Base-by-base conservation (phyloP, 2,329 filamentous ascomycete genomes). In the Sclerotinia nivalis region DNA sequence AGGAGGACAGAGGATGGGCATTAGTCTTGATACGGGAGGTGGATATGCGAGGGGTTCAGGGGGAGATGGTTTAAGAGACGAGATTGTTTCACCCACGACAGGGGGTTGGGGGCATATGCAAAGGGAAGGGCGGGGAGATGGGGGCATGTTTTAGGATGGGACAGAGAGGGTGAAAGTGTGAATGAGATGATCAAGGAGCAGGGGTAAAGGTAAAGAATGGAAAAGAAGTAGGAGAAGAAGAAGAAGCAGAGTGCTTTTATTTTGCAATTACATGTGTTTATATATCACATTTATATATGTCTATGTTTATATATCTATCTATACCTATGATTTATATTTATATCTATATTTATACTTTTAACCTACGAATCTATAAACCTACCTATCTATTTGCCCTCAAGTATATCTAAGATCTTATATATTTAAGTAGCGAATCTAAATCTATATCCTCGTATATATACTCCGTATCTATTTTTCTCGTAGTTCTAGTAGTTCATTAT, bases 121-220 rank as follows among this genome's bases (percentile, higher is more conserved):
- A 1, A 28, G 47, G 31, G 60, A 62, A 13, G 28, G 28, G 4
- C 49, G n/a, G 4, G 47, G 61, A 20, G 43, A 52, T 20, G 58
- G 56, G 25, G 59, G 59, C 2, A 69, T 69, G 56, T 62, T 69
- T 61, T 69, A 59, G 64, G 6, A 28, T 25, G 22, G 15, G 47
- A 50, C 13, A 15, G n/a, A 31, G 9, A 4, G 66, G 15, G 25
- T 22, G 34, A 52, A 22, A 15, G 13, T 22, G n/a, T n/a, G n/a
- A 28, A 20, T 40, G 37, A 20, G 31, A 34, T 43, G 40, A 43
- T 43, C 40, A 13, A 37, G 45, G 5, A 50, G 13, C 7, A 25
- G 20, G 12, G n/a, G 10, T 5, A 31, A 7, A 15, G 13, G 25
- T 43, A 43, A 18, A 34, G 6, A 34, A 20, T 10, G 15, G 43